Evolutionary conservation across 495 filamentous ascomycete genomes (phyloP).

Genomic region (Astrocystis sublimbata): DNA sequence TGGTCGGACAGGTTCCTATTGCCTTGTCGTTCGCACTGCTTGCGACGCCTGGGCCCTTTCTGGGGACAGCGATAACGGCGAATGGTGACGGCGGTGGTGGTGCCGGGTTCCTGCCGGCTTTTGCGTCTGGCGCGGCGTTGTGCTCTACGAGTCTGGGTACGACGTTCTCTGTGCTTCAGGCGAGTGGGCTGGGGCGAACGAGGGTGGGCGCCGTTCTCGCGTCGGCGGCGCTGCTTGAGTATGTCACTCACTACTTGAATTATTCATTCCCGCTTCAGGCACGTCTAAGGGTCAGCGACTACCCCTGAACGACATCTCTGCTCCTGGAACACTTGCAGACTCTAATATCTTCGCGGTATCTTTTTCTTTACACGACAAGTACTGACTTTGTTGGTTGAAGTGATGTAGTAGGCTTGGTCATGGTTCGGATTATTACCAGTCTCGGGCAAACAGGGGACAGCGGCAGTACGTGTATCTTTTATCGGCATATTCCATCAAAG

Average conservation of each 20-base stretch:
- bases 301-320: too few relatives aligned
- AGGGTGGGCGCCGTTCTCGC: slow-evolving; percentile 69
- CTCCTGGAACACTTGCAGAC: too few relatives aligned
- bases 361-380: too few relatives aligned
- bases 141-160: slow-evolving; percentile 78
- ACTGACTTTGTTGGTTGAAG: too few relatives aligned
- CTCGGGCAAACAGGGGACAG: slow-evolving; percentile 35
- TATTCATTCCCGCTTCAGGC: too few relatives aligned
- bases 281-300: too few relatives aligned
- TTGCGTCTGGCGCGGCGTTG: slow-evolving; percentile 74
- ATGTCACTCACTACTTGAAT: too few relatives aligned
- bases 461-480: slow-evolving; percentile 14
- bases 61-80: background rate
- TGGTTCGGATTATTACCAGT: slow-evolving; percentile 65
- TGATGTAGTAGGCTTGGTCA: slow-evolving; percentile 78
- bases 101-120: slow-evolving; percentile 60
- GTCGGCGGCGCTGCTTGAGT: slow-evolving; percentile 79
- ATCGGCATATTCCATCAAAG: too few relatives aligned
- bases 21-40: slow-evolving; percentile 64
- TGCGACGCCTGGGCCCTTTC: slow-evolving; percentile 20
- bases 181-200: slow-evolving; percentile 54
- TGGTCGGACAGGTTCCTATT: slow-evolving; percentile 74
- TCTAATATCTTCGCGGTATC: too few relatives aligned
- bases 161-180: slow-evolving; percentile 72
- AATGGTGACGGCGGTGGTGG: background rate